phyloP scores from a whole-genome alignment of 169 alveolate species.

The Eimeria brunetti region DNA sequence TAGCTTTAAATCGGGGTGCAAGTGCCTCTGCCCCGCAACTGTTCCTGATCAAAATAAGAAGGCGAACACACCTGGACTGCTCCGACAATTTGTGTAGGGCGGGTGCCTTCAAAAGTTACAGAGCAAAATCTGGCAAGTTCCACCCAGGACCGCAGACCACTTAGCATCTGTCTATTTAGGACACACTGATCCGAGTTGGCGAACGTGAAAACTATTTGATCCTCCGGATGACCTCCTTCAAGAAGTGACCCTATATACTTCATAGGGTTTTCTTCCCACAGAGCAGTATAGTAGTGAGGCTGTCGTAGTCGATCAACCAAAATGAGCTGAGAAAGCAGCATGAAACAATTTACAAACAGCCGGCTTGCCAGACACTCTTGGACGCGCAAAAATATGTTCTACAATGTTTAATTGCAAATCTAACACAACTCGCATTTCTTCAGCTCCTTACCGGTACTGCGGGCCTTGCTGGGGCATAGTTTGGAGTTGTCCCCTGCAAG shows the following conservation, averaged over 20 bases:
- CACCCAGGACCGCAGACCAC: slow-evolving; percentile 5
- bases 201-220: slow-evolving; percentile 51
- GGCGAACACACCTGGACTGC: slow-evolving; percentile 28
- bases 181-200: slow-evolving; percentile 46
- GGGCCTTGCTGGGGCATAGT: slow-evolving; percentile 53
- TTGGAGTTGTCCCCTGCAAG: slow-evolving; percentile 65
- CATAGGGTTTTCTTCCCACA: slow-evolving; percentile 30
- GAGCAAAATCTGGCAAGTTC: slow-evolving; percentile 62
- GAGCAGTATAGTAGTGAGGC: slow-evolving; percentile 50
- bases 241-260: slow-evolving; percentile 12
- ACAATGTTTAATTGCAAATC: not conserved
- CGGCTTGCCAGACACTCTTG: not conserved
- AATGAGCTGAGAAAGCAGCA: slow-evolving; percentile 27
- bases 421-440: not conserved
- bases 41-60: not conserved
- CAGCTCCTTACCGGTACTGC: slow-evolving; percentile 45
- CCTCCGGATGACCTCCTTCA: slow-evolving; percentile 65
- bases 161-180: slow-evolving; percentile 4
- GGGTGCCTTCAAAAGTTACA: slow-evolving; percentile 20
- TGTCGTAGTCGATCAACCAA: slow-evolving; percentile 13
- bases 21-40: not conserved
- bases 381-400: not conserved
- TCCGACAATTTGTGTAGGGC: slow-evolving; percentile 58
- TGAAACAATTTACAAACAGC: not conserved
- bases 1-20: not conserved